Evolutionary conservation across 805 yeast genomes (phyloP).

Genomic region (Yueomyces sinensis): DNA sequence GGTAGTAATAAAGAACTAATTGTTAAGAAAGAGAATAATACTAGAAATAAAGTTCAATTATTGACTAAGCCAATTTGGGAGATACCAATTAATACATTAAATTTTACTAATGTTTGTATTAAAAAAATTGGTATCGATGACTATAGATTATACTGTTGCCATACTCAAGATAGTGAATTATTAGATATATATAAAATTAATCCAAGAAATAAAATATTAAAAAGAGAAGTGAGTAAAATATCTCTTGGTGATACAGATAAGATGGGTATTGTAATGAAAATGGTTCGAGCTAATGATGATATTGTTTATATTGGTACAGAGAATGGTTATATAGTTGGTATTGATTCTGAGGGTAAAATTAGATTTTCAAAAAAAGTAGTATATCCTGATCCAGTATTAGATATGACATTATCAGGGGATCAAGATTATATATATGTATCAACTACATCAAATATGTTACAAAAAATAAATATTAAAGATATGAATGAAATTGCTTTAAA

Average conservation of each 20-base stretch:
- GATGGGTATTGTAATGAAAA: conserved; percentile 20
- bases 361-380: background rate
- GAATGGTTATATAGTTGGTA: conserved; percentile 20
- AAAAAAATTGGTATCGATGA: background rate
- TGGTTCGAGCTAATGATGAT: conserved; percentile 3
- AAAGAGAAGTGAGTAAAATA: background rate
- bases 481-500: no score
- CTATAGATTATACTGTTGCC: conserved; percentile 16
- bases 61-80: conserved; percentile 6
- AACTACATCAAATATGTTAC: no score
- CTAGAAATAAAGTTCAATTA: background rate
- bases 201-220: background rate
- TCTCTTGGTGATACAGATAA: conserved; percentile 6
- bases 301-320: conserved; percentile 17
- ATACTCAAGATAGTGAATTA: conserved; percentile 18
- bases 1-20: background rate
- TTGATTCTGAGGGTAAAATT: conserved; percentile 3
- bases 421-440: background rate
- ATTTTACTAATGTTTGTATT: conserved; percentile 19
- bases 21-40: background rate
- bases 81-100: conserved; percentile 22
- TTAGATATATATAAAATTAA: conserved; percentile 16
- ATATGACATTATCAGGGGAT: conserved; percentile 3
- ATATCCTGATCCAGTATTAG: conserved; percentile 20
- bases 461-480: no score